phyloP scores from a whole-genome alignment of 164 flowering plant species.

The Macadamia integrifolia region DNA sequence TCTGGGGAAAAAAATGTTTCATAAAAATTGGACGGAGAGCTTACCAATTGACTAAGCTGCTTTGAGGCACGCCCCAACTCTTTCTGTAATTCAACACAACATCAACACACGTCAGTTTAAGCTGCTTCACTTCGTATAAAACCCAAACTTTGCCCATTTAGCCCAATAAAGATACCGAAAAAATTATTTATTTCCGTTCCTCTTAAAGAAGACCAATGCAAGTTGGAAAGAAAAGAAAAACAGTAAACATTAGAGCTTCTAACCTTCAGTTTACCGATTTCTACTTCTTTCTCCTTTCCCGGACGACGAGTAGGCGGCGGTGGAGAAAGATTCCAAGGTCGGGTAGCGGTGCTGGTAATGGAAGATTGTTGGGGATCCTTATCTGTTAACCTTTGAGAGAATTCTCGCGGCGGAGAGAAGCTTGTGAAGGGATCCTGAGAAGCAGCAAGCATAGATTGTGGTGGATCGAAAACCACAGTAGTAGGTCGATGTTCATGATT shows the following conservation, averaged over 20 bases:
- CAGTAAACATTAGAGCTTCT: not conserved
- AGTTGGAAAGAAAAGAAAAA: not conserved
- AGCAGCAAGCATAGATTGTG: not conserved
- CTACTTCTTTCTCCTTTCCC: slow-evolving; percentile 7
- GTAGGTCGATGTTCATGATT: not conserved
- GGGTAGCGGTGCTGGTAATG: not conserved
- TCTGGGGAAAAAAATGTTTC: no score
- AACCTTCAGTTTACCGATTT: slow-evolving; percentile 22
- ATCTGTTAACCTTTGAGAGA: slow-evolving; percentile 15
- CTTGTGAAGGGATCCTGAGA: not conserved
- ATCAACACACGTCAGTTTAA: not conserved
- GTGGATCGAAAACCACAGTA: not conserved
- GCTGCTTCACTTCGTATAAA: not conserved
- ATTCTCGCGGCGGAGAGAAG: slow-evolving; percentile 28
- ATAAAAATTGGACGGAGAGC: not conserved
- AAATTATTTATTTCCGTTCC: no score
- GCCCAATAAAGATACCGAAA: no score
- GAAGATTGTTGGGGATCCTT: not conserved
- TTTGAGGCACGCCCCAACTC: slow-evolving; percentile 21
- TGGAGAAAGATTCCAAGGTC: not conserved
- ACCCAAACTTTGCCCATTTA: not conserved
- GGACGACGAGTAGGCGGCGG: not conserved
- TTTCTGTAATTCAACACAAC: slow-evolving; percentile 17
- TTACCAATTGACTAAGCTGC: slow-evolving; percentile 23
- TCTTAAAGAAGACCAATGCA: not conserved